Conservation (phyloP, 208 protist species). For the Porcisia hertigi region DNA sequence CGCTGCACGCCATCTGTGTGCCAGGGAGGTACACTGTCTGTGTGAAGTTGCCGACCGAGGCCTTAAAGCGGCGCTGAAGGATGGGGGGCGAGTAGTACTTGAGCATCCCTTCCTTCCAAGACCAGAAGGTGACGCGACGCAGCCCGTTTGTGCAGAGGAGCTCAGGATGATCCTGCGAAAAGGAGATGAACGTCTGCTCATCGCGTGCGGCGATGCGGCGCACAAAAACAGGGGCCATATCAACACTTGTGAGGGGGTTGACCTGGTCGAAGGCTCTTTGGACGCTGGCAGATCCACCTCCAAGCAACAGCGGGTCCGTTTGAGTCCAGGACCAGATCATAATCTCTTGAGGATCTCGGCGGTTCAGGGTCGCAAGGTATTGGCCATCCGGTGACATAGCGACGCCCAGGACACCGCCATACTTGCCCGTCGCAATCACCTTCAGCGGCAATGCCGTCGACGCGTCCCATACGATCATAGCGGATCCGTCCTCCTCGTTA, state of each 20-base stretch:
- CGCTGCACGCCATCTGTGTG: slow-evolving; percentile 85
- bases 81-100: slow-evolving; percentile 92
- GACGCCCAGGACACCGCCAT: slow-evolving; percentile 84
- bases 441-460: slow-evolving; percentile 81
- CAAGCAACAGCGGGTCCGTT: neutral
- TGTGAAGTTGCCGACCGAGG: slow-evolving; percentile 89
- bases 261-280: slow-evolving; percentile 13
- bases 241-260: slow-evolving; percentile 12
- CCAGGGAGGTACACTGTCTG: slow-evolving; percentile 88
- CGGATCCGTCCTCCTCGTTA: slow-evolving; percentile 79
- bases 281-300: neutral
- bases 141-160: slow-evolving; percentile 91
- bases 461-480: slow-evolving; percentile 95
- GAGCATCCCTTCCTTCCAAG: slow-evolving; percentile 67
- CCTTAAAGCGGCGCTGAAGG: slow-evolving; percentile 58
- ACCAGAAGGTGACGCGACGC: slow-evolving; percentile 93
- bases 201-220: slow-evolving; percentile 78
- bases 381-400: slow-evolving; percentile 89
- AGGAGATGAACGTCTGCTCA: slow-evolving; percentile 87
- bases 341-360: slow-evolving; percentile 80
- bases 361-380: slow-evolving; percentile 91
- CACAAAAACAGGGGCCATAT: slow-evolving; percentile 61
- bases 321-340: slow-evolving; percentile 93
- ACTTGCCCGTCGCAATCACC: slow-evolving; percentile 69
- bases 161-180: slow-evolving; percentile 72